phyloP scores from a whole-genome alignment of 495 filamentous ascomycete species.

The Pseudotulostoma volvatum region DNA sequence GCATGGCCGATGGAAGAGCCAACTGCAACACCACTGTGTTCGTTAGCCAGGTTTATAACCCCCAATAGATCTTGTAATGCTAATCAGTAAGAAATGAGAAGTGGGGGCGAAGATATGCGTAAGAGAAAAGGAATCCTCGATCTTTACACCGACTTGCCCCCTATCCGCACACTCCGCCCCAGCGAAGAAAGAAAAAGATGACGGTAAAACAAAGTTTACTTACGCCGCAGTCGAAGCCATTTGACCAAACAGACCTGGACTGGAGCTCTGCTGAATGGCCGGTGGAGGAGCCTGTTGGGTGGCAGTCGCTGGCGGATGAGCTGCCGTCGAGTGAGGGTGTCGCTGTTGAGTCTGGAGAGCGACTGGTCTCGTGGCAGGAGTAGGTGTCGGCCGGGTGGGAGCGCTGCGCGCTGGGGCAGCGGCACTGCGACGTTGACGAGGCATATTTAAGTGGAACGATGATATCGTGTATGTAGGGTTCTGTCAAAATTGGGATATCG shows the following conservation, averaged over 20 bases:
- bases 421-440: slow-evolving; percentile 59
- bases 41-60: slow-evolving; percentile 6
- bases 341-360: slow-evolving; percentile 30
- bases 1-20: slow-evolving; percentile 91
- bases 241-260: slow-evolving; percentile 64
- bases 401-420: slow-evolving; percentile 40
- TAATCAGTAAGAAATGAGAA: background rate
- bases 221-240: slow-evolving; percentile 81
- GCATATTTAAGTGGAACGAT: slow-evolving; percentile 54
- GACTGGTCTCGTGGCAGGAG: slow-evolving; percentile 39
- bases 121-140: too few species aligned
- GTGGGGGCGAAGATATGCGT: background rate
- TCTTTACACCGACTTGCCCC: too few species aligned
- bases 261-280: slow-evolving; percentile 34
- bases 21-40: slow-evolving; percentile 73
- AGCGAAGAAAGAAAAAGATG: too few species aligned
- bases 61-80: background rate
- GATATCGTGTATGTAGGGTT: too few species aligned
- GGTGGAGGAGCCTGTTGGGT: slow-evolving; percentile 29
- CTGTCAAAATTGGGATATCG: too few species aligned
- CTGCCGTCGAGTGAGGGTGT: slow-evolving; percentile 47
- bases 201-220: slow-evolving; percentile 23
- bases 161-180: too few species aligned
- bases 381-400: slow-evolving; percentile 49
- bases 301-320: slow-evolving; percentile 31